Base-by-base conservation (phyloP, 257 asterid species). In the Gentiana straminea region DNA sequence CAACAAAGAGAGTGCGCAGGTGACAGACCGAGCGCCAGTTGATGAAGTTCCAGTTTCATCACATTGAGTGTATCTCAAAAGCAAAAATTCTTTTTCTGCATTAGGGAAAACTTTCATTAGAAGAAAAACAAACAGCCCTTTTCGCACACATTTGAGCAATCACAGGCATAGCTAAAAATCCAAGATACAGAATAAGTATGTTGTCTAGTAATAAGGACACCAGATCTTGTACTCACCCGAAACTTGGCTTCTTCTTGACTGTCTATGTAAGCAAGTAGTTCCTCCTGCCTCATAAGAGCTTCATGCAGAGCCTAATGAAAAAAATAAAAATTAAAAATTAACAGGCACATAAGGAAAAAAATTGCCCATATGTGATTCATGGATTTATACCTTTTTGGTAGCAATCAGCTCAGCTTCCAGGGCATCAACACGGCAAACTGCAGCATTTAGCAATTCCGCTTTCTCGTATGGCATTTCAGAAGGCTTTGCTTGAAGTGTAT, bases 231-330 rank as follows among this genome's bases (percentile, higher is more conserved):
- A 66, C 86, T 75, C 60, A 79, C 98, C 89, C 73, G 79, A 62
- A 51, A 81, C 64, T 78, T 81, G 73, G 95, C 94, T 41, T 72
- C 92, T 73, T 82, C 89, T 77, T 83, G 94, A 43, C 86, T 68
- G 65, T 92, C 99, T 24, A 92, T 83, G 60, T 85, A 88, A 52
- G 98, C 97, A 47, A 92, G 95, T 64, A 91, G 79, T 63, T 87
- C 98, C 70, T 87, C 98, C 70, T 91, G 98, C 77, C 82, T 91
- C 98, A 88, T 85, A 73, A 85, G 69, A 56, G 97, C 94, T 71
- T 88, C 97, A 44, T 88, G 79, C 64, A 88, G 73, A 67, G 99
- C 97, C 99, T 92, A 74, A 62, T 83, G 70, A 41, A 41, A 4
- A 41, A 41, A 41, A 41, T 5, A 39, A 39, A 39, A 39, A 39